A percentile compares a stretch with the other conserved stretches of the same genome.
phyloP scores from a whole-genome alignment of 306 rosid genomes.

The Echinosophora koreensis region DNA sequence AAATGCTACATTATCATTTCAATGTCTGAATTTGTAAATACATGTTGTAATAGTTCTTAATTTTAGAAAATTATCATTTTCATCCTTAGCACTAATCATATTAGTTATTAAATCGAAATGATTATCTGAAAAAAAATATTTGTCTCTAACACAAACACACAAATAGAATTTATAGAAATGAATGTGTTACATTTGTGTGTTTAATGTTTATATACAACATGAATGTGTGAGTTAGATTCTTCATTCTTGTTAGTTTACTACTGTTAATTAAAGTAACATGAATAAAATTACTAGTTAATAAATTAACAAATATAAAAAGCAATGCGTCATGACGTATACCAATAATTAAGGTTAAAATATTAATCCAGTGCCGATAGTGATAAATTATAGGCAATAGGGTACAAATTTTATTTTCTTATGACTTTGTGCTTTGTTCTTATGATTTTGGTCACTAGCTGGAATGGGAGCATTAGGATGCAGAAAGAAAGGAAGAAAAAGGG shows the following conservation, averaged over 20 bases:
- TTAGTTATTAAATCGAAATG: no score
- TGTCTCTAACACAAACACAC: no score
- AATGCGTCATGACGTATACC: neutral
- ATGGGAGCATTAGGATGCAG: constrained; percentile 13
- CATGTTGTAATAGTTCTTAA: no score
- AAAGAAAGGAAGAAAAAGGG: constrained; percentile 7
- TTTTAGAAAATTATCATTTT: no score
- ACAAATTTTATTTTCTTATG: neutral
- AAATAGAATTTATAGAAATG: no score
- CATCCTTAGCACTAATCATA: no score
- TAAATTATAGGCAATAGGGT: neutral
- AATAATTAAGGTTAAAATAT: no score
- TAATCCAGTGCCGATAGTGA: neutral
- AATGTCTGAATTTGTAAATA: no score
- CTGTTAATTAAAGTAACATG: neutral
- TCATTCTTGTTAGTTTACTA: neutral
- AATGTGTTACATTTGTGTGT: no score
- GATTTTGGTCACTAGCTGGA: constrained; percentile 46
- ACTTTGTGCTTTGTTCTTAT: neutral
- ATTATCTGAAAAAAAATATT: no score
- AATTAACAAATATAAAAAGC: neutral
- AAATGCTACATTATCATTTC: no score
- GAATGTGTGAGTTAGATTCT: neutral
- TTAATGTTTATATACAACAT: no score
- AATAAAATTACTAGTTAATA: neutral